phyloP scores from a whole-genome alignment of 192 early-diverging fungal species.

The Mortierella hygrophila region DNA sequence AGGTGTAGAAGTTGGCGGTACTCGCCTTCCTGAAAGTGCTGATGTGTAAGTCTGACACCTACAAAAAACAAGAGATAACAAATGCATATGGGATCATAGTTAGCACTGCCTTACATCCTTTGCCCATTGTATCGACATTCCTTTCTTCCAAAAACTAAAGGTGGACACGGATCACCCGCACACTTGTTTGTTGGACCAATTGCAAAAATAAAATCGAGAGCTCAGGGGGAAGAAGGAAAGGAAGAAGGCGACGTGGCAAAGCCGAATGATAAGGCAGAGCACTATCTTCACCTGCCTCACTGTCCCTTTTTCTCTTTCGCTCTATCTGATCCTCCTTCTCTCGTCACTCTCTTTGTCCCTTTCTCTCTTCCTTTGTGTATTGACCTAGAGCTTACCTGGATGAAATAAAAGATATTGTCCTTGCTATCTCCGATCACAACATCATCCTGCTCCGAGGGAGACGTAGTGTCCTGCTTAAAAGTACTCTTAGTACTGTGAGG shows the following conservation, averaged over 20 bases:
- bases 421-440: constrained; percentile 64
- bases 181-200: neutral
- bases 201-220: neutral
- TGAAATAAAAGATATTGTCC: constrained; percentile 76
- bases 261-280: neutral
- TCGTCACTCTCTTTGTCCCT: neutral
- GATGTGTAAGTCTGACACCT: constrained; percentile 91
- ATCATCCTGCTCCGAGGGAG: constrained; percentile 21
- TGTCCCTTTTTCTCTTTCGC: neutral
- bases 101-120: neutral
- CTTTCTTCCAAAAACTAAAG: neutral
- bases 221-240: too few relatives aligned
- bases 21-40: constrained; percentile 75
- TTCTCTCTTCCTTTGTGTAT: neutral
- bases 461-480: neutral
- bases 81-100: neutral
- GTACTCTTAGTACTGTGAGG: neutral
- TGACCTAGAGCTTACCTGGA: constrained; percentile 63
- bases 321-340: neutral
- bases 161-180: neutral
- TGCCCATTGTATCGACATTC: neutral
- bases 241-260: neutral
- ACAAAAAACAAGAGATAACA: neutral
- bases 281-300: neutral
- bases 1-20: constrained; percentile 83